Evolutionary conservation across 1,284 basidiomycete species (phyloP).

Genomic region (Phenoliferia sp.): DNA sequence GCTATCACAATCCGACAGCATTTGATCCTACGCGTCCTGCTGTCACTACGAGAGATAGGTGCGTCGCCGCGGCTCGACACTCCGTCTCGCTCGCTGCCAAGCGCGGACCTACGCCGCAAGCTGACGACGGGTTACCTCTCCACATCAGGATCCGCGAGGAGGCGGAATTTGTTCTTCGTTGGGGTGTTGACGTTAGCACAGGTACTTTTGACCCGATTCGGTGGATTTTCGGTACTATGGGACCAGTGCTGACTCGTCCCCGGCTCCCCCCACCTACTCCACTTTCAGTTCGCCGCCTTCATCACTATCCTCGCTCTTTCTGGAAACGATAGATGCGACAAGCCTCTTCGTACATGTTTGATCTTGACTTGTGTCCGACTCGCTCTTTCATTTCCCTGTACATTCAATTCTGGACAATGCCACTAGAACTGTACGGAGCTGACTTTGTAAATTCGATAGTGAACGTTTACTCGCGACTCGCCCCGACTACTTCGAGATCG

Average conservation of each 20-base stretch:
- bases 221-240: neutral
- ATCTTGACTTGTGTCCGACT: constrained; percentile 28
- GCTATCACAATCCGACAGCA: no score
- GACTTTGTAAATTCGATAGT: neutral
- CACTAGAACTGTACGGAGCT: neutral
- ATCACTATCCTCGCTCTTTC: constrained; percentile 23
- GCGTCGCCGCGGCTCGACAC: no score
- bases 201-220: neutral
- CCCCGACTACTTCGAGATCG: neutral
- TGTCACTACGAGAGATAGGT: no score
- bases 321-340: constrained; percentile 22
- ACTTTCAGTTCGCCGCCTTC: constrained; percentile 23
- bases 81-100: no score
- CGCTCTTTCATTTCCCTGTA: constrained; percentile 25
- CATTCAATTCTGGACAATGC: neutral
- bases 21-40: no score
- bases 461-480: neutral
- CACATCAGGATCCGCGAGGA: no score
- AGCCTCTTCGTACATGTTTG: constrained; percentile 29
- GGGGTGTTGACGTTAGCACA: neutral
- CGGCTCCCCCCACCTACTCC: neutral
- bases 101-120: no score
- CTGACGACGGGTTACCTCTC: no score
- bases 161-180: no score
- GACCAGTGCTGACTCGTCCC: neutral